These are phyloP conservation scores for Batrachochytrium dendrobatidis DNA, from an alignment of 371 early-diverging fungal genomes.

Conservation along the genomic window DNA sequence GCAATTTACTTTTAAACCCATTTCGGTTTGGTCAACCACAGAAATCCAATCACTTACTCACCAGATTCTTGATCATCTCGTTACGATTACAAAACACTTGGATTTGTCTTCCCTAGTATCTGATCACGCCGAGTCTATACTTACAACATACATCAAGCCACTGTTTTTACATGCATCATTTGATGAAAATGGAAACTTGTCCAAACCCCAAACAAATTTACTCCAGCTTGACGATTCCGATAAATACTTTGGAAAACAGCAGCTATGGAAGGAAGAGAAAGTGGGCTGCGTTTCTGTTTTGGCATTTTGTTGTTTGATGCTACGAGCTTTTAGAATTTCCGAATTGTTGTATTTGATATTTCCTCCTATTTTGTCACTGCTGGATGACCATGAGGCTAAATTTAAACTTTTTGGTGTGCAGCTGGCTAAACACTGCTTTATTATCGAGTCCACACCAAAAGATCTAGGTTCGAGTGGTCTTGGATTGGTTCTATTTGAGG, in stretches of 20 bases:
- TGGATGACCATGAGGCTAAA: constrained; percentile 27
- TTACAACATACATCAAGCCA: constrained; percentile 7
- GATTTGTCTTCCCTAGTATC: constrained; percentile 3
- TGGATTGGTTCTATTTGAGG: constrained; percentile 21
- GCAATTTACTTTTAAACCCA: too few relatives aligned
- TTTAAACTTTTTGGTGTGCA: constrained; percentile 21
- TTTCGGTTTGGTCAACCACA: too few relatives aligned
- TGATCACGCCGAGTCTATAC: constrained; percentile 4
- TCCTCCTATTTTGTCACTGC: constrained; percentile 22
- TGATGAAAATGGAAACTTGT: not conserved
- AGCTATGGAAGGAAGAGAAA: constrained; percentile 21
- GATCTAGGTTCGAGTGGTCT: constrained; percentile 17
- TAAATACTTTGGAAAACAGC: constrained; percentile 2
- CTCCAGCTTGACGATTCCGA: not conserved
- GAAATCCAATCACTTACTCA: too few relatives aligned
- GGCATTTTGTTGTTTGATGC: constrained; percentile 7
- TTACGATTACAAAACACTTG: too few relatives aligned
- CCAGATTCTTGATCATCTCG: too few relatives aligned
- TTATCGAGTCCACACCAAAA: constrained; percentile 9
- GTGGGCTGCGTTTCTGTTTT: constrained; percentile 22
- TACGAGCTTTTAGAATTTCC: constrained; percentile 10
- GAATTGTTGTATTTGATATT: constrained; percentile 17
- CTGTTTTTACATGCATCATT: constrained; percentile 3
- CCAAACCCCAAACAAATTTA: not conserved
- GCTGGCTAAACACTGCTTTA: constrained; percentile 9